These are phyloP conservation scores for Fraxinus excelsior DNA, from an alignment of 257 asterid genomes.

Conservation along the genomic window DNA sequence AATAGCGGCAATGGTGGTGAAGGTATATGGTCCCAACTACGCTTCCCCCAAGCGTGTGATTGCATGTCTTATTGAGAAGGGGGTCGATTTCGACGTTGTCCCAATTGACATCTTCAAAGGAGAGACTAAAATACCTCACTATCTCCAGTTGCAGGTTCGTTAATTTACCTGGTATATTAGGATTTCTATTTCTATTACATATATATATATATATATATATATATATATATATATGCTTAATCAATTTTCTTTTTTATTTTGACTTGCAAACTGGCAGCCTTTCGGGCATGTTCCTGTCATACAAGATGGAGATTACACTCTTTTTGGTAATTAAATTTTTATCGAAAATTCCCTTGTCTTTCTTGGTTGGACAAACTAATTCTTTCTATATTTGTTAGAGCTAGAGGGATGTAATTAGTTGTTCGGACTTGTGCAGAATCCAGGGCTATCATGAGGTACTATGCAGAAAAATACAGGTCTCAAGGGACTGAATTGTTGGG, in stretches of 20 bases:
- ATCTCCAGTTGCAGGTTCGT: conserved; percentile 30
- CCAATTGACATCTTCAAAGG: conserved; percentile 26
- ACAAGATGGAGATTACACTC: conserved; percentile 53
- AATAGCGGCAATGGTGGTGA: conserved; percentile 44
- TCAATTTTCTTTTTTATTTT: background rate
- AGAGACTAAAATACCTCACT: conserved; percentile 19
- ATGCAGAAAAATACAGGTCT: conserved; percentile 30
- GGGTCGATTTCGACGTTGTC: conserved; percentile 23
- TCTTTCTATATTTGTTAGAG: no score
- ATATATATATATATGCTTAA: no score
- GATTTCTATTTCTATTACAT: no score
- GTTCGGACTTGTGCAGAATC: conserved; percentile 12
- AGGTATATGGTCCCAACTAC: conserved; percentile 29
- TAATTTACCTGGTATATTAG: no score
- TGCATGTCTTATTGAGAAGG: conserved; percentile 31
- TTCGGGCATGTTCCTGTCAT: conserved; percentile 50
- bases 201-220: no score
- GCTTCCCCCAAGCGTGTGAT: conserved; percentile 37
- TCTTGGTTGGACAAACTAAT: no score
- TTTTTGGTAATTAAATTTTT: conserved; percentile 35
- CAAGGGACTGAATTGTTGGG: conserved; percentile 32
- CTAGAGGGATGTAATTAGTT: no score
- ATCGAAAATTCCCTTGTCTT: no score
- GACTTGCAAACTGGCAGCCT: conserved; percentile 38
- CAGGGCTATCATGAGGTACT: conserved; percentile 33